Evolutionary conservation across 1,284 basidiomycete genomes (phyloP), one percentile per base, ranked within the genome.

Genomic region (Filobasidium uniguttulatum): DNA sequence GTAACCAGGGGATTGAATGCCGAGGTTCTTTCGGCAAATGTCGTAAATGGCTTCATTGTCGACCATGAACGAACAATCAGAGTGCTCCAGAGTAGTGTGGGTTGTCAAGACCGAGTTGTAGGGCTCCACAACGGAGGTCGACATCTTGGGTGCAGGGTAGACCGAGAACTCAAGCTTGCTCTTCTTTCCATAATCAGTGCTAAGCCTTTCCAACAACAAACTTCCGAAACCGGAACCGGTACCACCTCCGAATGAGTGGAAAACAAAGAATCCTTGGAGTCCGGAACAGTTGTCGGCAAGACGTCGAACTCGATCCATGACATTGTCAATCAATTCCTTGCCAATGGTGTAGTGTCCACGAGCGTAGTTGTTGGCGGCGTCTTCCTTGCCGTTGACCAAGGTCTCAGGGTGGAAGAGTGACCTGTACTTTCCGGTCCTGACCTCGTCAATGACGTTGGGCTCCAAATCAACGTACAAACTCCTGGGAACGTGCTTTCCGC

Each of bases 51-150:
- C 88, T 68, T 91, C 86, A 68, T 96, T 96, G 69, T 96, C 90
- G 59, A 94, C 90, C 89, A 94, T 93, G 78, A 94, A 96, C 49
- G 93, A 97, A 72, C 93, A 98, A 74, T 98, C 93, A 12, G 89
- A 94, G 73, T 97, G 91, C 73, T 98, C 94, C 53, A 98, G 83
- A 49, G 94, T 98, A 56, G 93, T 96, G 74, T 99, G 93, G 40
- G 94, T 99, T 46, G 94, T 98, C 56, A 98, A 76, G 52, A 99
- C 87, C 29, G 90, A 89, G 79, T 99, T 99, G 78, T 99, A 99
- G 2, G 93, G 93, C 74, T 99, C 94, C 51, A 99, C 94, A 56
- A 98, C 86, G 31, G 91, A 96, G 71, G 83, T 93, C 55, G 88
- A 88, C 70, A 94, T 77, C 69, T 86, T 85, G 46, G 89, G 87